Conservation (phyloP, 352 stramenopile genomes). For the Globisporangium perplexum region DNA sequence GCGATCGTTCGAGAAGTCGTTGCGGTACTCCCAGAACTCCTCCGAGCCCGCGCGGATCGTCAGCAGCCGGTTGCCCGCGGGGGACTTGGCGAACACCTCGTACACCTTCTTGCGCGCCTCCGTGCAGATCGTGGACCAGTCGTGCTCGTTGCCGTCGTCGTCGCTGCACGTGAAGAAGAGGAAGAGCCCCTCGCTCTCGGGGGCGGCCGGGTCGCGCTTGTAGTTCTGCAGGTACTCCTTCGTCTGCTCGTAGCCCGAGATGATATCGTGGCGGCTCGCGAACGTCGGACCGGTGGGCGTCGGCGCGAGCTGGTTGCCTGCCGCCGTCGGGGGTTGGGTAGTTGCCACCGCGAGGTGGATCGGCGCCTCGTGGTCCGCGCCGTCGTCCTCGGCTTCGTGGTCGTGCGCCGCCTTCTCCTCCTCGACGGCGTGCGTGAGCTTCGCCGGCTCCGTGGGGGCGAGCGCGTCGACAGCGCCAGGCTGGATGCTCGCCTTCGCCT, state of each 20-base stretch:
- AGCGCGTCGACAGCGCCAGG: neutral
- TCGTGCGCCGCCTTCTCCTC: slow-evolving; percentile 16
- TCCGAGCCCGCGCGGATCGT: slow-evolving; percentile 49
- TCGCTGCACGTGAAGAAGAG: slow-evolving; percentile 69
- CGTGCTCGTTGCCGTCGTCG: slow-evolving; percentile 26
- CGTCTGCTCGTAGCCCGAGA: slow-evolving; percentile 45
- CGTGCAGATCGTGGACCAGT: slow-evolving; percentile 47
- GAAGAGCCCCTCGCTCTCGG: slow-evolving; percentile 38
- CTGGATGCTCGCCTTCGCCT: neutral
- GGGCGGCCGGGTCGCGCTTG: slow-evolving; percentile 9
- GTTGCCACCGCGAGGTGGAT: slow-evolving; percentile 6
- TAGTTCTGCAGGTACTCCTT: slow-evolving; percentile 46
- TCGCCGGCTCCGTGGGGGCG: slow-evolving; percentile 3
- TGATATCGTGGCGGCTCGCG: slow-evolving; percentile 33
- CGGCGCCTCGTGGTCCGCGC: slow-evolving; percentile 1
- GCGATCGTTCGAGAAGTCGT: slow-evolving; percentile 48
- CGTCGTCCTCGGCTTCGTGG: slow-evolving; percentile 7
- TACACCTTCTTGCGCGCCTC: slow-evolving; percentile 44
- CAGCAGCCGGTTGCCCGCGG: slow-evolving; percentile 42
- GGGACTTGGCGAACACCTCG: slow-evolving; percentile 48
- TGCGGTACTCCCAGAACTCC: slow-evolving; percentile 44
- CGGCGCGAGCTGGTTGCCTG: neutral
- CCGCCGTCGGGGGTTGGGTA: neutral
- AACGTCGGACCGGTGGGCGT: slow-evolving; percentile 12
- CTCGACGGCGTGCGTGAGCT: neutral